Evolutionary conservation across 2,329 filamentous ascomycete genomes (phyloP), one percentile per base, ranked within the genome.

Genomic region (Arthrobotrys conoides): DNA sequence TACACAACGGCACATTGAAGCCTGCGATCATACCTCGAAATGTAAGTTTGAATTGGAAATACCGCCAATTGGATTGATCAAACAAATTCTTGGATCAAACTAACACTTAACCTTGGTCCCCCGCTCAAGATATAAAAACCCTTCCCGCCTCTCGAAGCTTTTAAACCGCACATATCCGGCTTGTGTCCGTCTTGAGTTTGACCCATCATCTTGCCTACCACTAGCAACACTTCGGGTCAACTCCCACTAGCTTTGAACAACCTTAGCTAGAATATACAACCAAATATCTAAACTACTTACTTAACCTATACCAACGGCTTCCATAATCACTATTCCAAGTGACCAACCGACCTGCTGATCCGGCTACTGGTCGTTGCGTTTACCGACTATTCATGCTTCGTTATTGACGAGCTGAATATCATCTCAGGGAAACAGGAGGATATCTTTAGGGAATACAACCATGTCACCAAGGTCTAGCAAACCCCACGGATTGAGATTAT

Each of bases 361-460:
- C 53, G 64, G 64, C 64, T 51, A n/a, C 53, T 75, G 63, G 64
- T 75, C 71, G 30, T 64, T 48, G 30, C 36, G 41, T 27, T n/a
- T 49, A 63, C 22, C 44, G 51, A 69, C 68, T 18, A 44, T 78
- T 78, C 68, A 78, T 78, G 75, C 65, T 61, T 78, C 75, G 75
- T 78, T 78, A 78, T 78, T 78, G 66, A 78, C 75, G 68, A 68
- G 68, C 75, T 72, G 59, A 68, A 72, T 64, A 51, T 68, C 36
- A 65, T 63, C 71, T 59, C 63, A 68, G 68, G 75, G 51, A 72
- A 78, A 68, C 22, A 72, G 72, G 53, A 65, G 68, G 68, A 72
- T 69, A 72, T 78, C 48, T 64, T 72, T 53, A 18, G 64, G 68
- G 38, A n/a, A 44, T 55, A 53, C 20, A 71, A 53, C 61, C 12